Base-by-base conservation (phyloP, 805 yeast species). In the Yamadazyma endophytica region DNA sequence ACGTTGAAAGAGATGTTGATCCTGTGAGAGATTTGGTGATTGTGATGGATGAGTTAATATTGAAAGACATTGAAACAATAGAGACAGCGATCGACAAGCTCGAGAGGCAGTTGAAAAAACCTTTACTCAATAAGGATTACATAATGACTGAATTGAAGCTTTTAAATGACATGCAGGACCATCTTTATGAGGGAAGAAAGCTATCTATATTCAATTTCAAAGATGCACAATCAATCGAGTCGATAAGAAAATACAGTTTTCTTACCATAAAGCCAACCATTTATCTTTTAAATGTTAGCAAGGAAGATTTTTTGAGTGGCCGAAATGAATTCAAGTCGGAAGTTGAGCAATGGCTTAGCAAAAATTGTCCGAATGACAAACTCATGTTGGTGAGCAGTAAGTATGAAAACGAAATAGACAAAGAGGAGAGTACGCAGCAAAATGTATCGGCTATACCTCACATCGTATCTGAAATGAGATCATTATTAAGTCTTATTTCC, bases 181-280 rank as follows among this genome's bases (percentile, higher is more conserved):
- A 47, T 12, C 45, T 66, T 13, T 65, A 63, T 33, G 59, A 71
- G 35, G 82, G 85, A 20, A 62, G 74, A 44, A 70, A 85, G 47
- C 75, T 81, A 26, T 77, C 79, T 31, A 67, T 73, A 30, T 72
- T 67, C 23, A 52, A 52, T 4, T 84, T 92, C 87, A 63, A 72
- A 12, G 62, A 67, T 18, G 73, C 72, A 17, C 54, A 51, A 24
- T 92, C 87, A 46, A 75, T 80, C 25, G 76, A 72, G 17, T 64
- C 80, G 29, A 71, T 86, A 33, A 85, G 84, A 57, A 68, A 73
- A 21, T 75, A 84, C 64, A 80, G 77, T 46, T 73, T 88, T 30
- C 58, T 88, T 29, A 87, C 96, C 1, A 88, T 95, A 3, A 88
- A 88, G 52, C 96, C 96, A n/a, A 77, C 89, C 2, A 75, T 87